Evolutionary conservation across 345 rosid species (phyloP).

Genomic region (Rhizophora apiculata): DNA sequence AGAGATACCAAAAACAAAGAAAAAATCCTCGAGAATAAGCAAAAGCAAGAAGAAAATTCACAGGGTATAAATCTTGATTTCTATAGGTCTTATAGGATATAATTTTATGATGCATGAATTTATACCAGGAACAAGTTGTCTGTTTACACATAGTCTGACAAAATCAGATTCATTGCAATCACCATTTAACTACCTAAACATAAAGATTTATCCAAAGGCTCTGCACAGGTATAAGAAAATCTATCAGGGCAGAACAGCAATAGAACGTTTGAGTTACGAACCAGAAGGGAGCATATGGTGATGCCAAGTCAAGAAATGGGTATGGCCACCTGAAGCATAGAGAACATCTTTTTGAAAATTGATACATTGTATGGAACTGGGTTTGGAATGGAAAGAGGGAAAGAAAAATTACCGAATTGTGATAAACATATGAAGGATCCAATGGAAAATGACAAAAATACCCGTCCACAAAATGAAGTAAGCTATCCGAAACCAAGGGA

Average conservation of each 20-base stretch:
- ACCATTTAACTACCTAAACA: not conserved
- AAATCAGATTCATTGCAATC: not conserved
- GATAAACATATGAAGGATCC: slow-evolving; percentile 53
- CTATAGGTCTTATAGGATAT: not conserved
- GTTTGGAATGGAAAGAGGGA: not conserved
- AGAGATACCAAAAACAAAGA: not conserved
- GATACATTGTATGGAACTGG: slow-evolving; percentile 7
- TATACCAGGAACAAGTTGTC: not conserved
- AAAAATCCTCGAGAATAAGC: not conserved
- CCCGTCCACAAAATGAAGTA: slow-evolving; percentile 68
- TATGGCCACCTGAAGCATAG: slow-evolving; percentile 63
- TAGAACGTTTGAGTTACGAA: slow-evolving; percentile 24
- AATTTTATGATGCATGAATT: not conserved
- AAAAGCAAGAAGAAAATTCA: not conserved
- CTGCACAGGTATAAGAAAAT: slow-evolving; percentile 1
- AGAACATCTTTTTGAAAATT: slow-evolving; percentile 3
- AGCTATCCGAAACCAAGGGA: slow-evolving; percentile 62
- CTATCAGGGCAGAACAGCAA: not conserved
- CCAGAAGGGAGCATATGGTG: slow-evolving; percentile 59
- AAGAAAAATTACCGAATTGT: slow-evolving; percentile 34
- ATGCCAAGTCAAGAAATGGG: slow-evolving; percentile 59
- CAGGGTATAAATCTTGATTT: not conserved
- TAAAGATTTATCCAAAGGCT: not conserved
- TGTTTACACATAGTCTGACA: not conserved
- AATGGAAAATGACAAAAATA: slow-evolving; percentile 53